Conservation (phyloP, 2,329 filamentous ascomycete species). For the Stemphylium vesicarium region DNA sequence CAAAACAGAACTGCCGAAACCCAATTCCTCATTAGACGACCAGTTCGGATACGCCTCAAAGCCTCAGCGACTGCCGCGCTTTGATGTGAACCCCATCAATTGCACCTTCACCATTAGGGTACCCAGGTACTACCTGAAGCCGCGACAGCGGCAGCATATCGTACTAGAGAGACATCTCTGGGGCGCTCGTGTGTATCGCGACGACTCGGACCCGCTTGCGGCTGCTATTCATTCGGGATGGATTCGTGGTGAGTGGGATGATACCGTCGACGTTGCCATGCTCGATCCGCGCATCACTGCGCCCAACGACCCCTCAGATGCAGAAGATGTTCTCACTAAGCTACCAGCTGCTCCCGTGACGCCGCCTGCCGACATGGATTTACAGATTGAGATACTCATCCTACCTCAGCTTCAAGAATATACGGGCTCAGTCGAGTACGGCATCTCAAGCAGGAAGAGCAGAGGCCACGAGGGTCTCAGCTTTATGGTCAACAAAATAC, state of each 20-base stretch:
- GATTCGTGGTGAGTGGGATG: slow-evolving; percentile 86
- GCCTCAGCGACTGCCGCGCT: slow-evolving; percentile 77
- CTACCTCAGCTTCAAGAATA: slow-evolving; percentile 82
- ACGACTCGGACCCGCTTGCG: slow-evolving; percentile 92
- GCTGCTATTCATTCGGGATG: slow-evolving; percentile 93
- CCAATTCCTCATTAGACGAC: slow-evolving; percentile 53
- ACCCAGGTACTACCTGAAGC: slow-evolving; percentile 75
- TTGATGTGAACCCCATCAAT: slow-evolving; percentile 76
- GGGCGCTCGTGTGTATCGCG: slow-evolving; percentile 94
- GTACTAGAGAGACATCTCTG: slow-evolving; percentile 81
- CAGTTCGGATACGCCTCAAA: slow-evolving; percentile 65
- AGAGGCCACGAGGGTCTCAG: slow-evolving; percentile 86
- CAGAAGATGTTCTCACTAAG: slow-evolving; percentile 52
- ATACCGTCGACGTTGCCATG: slow-evolving; percentile 74
- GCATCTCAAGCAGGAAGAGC: slow-evolving; percentile 82
- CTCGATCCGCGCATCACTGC: slow-evolving; percentile 63
- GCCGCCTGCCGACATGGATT: slow-evolving; percentile 72
- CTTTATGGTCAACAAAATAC: slow-evolving; percentile 80
- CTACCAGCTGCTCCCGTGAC: slow-evolving; percentile 62
- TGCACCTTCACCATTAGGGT: slow-evolving; percentile 90
- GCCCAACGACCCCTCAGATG: slow-evolving; percentile 49
- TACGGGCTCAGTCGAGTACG: slow-evolving; percentile 74
- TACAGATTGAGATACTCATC: slow-evolving; percentile 86
- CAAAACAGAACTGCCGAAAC: slow-evolving; percentile 59
- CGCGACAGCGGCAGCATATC: slow-evolving; percentile 78